phyloP scores from a whole-genome alignment of 495 filamentous ascomycete species.

The Chaetomium cochliodes region DNA sequence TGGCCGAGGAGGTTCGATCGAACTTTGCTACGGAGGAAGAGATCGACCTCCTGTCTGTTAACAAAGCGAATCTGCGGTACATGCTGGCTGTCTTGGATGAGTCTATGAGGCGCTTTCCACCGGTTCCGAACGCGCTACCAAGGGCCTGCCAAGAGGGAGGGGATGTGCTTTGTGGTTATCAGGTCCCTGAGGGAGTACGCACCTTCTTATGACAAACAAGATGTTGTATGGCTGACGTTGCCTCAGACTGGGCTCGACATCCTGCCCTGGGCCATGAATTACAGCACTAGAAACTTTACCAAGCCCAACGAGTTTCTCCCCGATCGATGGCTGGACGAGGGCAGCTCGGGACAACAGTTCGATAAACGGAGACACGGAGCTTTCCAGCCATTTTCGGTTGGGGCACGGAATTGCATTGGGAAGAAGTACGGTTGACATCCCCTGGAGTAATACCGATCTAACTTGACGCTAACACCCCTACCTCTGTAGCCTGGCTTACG shows the following conservation, averaged over 20 bases:
- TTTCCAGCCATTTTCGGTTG: conserved; percentile 49
- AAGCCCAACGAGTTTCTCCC: conserved; percentile 50
- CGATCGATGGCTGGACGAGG: conserved; percentile 49
- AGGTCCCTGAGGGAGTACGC: conserved; percentile 42
- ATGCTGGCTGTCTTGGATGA: conserved; percentile 58
- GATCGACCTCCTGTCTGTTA: conserved; percentile 49
- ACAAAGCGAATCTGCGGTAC: conserved; percentile 44
- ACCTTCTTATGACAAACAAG: neutral
- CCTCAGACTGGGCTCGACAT: conserved; percentile 52
- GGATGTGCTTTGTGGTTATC: conserved; percentile 44
- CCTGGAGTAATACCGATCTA: neutral
- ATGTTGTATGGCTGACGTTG: conserved; percentile 1
- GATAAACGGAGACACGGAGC: conserved; percentile 45
- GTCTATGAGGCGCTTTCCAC: conserved; percentile 56
- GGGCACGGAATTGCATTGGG: conserved; percentile 51
- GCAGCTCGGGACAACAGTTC: conserved; percentile 36
- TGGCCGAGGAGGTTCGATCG: conserved; percentile 50
- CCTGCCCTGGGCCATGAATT: conserved; percentile 49
- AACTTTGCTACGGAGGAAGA: conserved; percentile 46
- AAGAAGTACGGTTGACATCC: conserved; percentile 36
- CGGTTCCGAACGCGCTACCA: conserved; percentile 44
- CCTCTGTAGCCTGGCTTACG: conserved; percentile 32
- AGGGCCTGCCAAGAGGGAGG: conserved; percentile 47
- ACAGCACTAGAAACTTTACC: conserved; percentile 45
- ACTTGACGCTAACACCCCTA: no score